Evolutionary conservation across 192 early-diverging fungal genomes (phyloP).

Genomic region (Mortierella antarctica): DNA sequence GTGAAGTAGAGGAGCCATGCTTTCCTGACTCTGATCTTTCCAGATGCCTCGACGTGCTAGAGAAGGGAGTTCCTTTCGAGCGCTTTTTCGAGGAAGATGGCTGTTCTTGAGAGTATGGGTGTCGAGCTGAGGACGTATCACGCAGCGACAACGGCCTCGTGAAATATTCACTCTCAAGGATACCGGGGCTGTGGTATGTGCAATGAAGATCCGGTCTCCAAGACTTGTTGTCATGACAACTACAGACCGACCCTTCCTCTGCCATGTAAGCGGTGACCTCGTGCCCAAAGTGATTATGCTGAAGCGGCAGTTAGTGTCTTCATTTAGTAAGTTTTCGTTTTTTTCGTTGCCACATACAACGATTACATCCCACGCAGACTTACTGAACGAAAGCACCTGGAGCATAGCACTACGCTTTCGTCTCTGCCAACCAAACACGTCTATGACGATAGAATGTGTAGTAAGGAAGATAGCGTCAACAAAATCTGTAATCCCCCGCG

Average conservation of each 20-base stretch:
- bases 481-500: not conserved
- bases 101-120: too few relatives aligned
- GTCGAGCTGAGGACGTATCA: not conserved
- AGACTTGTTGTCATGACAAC: constrained; percentile 19
- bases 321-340: not conserved
- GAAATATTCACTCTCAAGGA: constrained; percentile 8
- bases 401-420: constrained; percentile 8
- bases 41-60: too few relatives aligned
- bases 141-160: not conserved
- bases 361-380: not conserved
- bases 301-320: not conserved
- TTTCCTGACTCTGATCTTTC: too few relatives aligned
- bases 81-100: too few relatives aligned
- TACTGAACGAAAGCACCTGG: constrained; percentile 40
- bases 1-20: not conserved
- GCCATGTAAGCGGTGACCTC: constrained; percentile 6
- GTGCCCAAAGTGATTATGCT: constrained; percentile 37
- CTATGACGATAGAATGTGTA: constrained; percentile 2
- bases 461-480: not conserved
- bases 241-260: constrained; percentile 9
- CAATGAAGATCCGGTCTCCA: constrained; percentile 6
- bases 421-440: not conserved
- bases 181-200: constrained; percentile 17
- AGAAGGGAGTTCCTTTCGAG: too few relatives aligned
- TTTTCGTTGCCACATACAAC: not conserved